These are phyloP conservation scores for Ophiostoma pallidulum DNA, from an alignment of 2,329 filamentous ascomycete species.

Conservation along the genomic window DNA sequence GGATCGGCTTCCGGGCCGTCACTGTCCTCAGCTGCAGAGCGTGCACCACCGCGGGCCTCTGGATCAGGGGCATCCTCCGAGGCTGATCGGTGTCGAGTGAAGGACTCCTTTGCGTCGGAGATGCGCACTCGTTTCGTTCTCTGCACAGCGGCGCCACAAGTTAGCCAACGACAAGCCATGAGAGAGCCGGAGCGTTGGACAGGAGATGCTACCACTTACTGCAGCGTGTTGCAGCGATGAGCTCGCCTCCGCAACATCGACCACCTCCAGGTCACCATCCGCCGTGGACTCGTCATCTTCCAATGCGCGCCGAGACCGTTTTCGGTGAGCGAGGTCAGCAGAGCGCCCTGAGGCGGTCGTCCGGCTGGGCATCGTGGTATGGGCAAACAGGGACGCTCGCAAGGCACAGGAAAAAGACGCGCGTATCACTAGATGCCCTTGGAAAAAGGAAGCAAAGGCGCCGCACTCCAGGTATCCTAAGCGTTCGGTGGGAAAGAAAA, in stretches of 20 bases:
- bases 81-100: not conserved
- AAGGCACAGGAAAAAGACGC: too few species aligned
- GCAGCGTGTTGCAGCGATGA: constrained; percentile 31
- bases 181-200: not conserved
- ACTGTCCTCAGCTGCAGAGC: constrained; percentile 17
- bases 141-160: not conserved
- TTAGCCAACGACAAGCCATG: not conserved
- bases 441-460: too few species aligned
- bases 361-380: constrained; percentile 21
- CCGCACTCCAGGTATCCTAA: too few species aligned
- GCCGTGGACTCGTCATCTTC: constrained; percentile 24
- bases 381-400: not conserved
- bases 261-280: constrained; percentile 22
- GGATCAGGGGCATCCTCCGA: not conserved
- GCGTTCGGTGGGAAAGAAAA: too few species aligned
- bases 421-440: too few species aligned
- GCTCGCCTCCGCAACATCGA: constrained; percentile 31
- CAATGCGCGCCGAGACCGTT: constrained; percentile 33
- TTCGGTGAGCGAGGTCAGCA: constrained; percentile 21
- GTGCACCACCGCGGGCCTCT: constrained; percentile 9
- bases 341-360: constrained; percentile 11
- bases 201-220: constrained; percentile 23
- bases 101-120: constrained; percentile 20
- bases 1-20: constrained; percentile 30
- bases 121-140: constrained; percentile 29